phyloP scores from a whole-genome alignment of 192 early-diverging fungal species.

The Chytriomyces sp. region DNA sequence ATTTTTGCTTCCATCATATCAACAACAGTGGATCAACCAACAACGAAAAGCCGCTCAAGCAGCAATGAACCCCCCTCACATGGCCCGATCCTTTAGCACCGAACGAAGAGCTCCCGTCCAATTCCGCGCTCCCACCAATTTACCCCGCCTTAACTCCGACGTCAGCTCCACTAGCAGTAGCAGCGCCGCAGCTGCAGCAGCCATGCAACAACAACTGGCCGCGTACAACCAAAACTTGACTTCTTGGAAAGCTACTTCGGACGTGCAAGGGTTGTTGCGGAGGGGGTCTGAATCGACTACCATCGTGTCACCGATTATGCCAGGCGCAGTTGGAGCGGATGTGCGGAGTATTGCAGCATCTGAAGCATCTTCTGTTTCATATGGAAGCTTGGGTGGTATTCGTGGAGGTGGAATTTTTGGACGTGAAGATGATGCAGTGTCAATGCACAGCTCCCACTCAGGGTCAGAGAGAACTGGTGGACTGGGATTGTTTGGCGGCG shows the following conservation, averaged over 20 bases:
- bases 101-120: background rate
- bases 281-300: background rate
- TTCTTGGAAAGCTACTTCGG: background rate
- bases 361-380: background rate
- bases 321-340: background rate
- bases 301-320: background rate
- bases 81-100: background rate
- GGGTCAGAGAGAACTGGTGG: background rate
- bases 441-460: background rate
- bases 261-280: background rate
- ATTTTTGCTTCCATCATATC: background rate
- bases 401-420: background rate
- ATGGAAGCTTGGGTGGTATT: background rate
- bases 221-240: background rate
- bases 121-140: background rate
- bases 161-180: background rate
- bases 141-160: conserved; percentile 2
- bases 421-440: background rate
- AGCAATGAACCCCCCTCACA: background rate
- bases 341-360: background rate
- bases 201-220: background rate
- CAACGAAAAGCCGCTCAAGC: background rate
- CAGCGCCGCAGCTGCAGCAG: background rate
- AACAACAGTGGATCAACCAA: background rate
- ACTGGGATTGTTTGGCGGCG: background rate